These are phyloP conservation scores for Aureobasidium sp. DNA, from an alignment of 2,329 filamentous ascomycete species.

Conservation along the genomic window DNA sequence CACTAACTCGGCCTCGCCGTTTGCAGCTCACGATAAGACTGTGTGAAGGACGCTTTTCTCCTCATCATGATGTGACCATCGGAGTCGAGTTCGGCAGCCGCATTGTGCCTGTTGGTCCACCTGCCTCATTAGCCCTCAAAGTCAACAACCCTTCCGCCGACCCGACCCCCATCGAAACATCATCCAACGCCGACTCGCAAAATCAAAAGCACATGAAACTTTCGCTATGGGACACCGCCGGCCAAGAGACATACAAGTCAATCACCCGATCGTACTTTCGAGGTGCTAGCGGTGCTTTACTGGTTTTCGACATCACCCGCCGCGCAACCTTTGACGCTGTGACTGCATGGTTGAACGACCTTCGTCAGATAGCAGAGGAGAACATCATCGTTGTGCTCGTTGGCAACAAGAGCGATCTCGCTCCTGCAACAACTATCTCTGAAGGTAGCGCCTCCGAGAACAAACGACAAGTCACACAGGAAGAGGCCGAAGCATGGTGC, in stretches of 20 bases:
- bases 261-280: slow-evolving; percentile 93
- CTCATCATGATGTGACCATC: slow-evolving; percentile 94
- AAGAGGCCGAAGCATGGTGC: slow-evolving; percentile 89
- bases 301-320: slow-evolving; percentile 92
- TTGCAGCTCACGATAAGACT: slow-evolving; percentile 76
- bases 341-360: slow-evolving; percentile 87
- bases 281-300: slow-evolving; percentile 65
- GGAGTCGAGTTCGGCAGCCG: slow-evolving; percentile 92
- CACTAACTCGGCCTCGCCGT: slow-evolving; percentile 17
- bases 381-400: slow-evolving; percentile 92
- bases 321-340: slow-evolving; percentile 78
- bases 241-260: slow-evolving; percentile 95
- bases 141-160: slow-evolving; percentile 41
- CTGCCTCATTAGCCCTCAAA: slow-evolving; percentile 53
- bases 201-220: slow-evolving; percentile 79
- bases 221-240: slow-evolving; percentile 89
- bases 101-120: slow-evolving; percentile 83
- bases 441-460: slow-evolving; percentile 38
- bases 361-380: slow-evolving; percentile 89
- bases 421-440: slow-evolving; percentile 37
- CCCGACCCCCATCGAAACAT: background rate
- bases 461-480: slow-evolving; percentile 67
- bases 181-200: slow-evolving; percentile 29
- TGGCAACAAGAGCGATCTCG: slow-evolving; percentile 88
- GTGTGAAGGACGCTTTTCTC: slow-evolving; percentile 90